phyloP scores from a whole-genome alignment of 2,329 filamentous ascomycete genomes.

The Magnaporthiopsis incrustans region DNA sequence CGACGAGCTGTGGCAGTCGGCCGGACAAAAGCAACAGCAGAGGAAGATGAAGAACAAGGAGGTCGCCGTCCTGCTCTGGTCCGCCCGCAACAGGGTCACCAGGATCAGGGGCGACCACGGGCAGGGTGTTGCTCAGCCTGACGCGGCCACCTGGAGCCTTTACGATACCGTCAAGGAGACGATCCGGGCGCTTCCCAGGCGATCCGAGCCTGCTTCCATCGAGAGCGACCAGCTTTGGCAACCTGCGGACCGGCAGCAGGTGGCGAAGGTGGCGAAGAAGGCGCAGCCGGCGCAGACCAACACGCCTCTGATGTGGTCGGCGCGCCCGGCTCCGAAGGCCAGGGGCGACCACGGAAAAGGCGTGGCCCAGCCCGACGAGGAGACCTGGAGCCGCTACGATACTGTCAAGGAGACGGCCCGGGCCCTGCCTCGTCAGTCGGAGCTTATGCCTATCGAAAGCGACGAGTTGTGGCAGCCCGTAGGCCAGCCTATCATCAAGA shows the following conservation, averaged over 20 bases:
- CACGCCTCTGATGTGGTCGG: conserved; percentile 8
- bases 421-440: conserved; percentile 19
- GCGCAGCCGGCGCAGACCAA: background rate
- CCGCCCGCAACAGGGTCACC: background rate
- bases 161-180: conserved; percentile 10
- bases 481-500: too few relatives aligned
- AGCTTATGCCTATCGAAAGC: conserved; percentile 22
- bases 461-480: conserved; percentile 10
- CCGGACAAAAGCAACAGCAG: background rate
- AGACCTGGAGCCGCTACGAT: conserved; percentile 28
- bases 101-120: conserved; percentile 9
- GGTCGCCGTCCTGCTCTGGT: background rate
- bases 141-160: conserved; percentile 11
- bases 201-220: conserved; percentile 9
- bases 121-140: conserved; percentile 12
- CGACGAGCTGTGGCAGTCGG: conserved; percentile 1
- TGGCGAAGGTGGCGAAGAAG: background rate
- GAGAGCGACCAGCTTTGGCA: conserved; percentile 9
- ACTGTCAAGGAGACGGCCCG: conserved; percentile 19
- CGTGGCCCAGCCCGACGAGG: conserved; percentile 29
- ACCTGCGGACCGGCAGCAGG: background rate
- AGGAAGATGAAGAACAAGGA: background rate
- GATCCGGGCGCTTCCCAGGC: conserved; percentile 11
- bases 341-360: conserved; percentile 14
- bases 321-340: conserved; percentile 3